These are phyloP conservation scores for Aegilops sharonensis DNA, from an alignment of 176 grass and related monocot genomes.

Conservation along the genomic window DNA sequence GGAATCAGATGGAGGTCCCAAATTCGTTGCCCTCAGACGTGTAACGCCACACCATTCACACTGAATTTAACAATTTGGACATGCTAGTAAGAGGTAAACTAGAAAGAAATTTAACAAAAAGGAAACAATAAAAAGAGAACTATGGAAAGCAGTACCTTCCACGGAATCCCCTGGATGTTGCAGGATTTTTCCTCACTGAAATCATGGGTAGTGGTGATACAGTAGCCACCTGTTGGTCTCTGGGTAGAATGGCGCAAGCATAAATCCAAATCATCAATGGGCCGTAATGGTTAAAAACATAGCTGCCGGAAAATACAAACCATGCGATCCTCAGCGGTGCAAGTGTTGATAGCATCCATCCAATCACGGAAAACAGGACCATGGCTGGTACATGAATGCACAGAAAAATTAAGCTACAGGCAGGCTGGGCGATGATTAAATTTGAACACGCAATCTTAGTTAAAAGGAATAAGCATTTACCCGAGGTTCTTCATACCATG, in stretches of 20 bases:
- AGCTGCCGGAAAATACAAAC: conserved; percentile 37
- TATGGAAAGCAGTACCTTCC: conserved; percentile 48
- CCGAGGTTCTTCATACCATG: not conserved
- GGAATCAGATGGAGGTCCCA: conserved; percentile 45
- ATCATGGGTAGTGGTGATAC: conserved; percentile 66
- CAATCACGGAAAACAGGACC: conserved; percentile 55
- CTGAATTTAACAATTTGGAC: conserved; percentile 37
- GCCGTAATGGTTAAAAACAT: not conserved
- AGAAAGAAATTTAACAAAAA: not conserved
- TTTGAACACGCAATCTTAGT: not conserved
- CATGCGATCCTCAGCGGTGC: conserved; percentile 41
- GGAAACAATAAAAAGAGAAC: not conserved
- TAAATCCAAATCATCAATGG: conserved; percentile 16
- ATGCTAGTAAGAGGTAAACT: conserved; percentile 15
- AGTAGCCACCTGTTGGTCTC: conserved; percentile 64
- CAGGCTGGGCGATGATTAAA: not conserved
- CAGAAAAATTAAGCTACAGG: conserved; percentile 15
- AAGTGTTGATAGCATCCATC: conserved; percentile 73
- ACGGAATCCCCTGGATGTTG: conserved; percentile 30
- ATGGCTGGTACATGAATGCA: conserved; percentile 43
- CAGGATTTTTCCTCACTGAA: conserved; percentile 38
- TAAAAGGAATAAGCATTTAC: conserved; percentile 39
- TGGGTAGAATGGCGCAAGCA: conserved; percentile 31
- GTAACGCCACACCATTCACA: conserved; percentile 51
- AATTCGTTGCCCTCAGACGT: conserved; percentile 33